Percentiles rank a stretch among this genome's conserved stretches.
phyloP scores from a whole-genome alignment of 164 flowering plant species.

The Vitis amurensis region DNA sequence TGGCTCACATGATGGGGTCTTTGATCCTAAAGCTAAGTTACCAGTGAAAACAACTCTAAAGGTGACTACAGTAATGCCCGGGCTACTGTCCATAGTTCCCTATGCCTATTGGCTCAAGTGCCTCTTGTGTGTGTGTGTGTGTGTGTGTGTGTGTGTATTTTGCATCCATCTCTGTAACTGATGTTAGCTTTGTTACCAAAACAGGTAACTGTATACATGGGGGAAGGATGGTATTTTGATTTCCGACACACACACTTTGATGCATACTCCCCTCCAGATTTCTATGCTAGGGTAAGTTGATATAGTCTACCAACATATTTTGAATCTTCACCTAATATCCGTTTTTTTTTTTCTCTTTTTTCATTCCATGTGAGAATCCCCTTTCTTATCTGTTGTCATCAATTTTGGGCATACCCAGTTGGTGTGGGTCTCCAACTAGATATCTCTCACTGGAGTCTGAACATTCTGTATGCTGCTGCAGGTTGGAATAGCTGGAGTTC shows the following conservation, averaged over 20 bases:
- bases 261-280: conserved; percentile 70
- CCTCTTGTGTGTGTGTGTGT: neutral
- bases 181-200: neutral
- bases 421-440: too few species aligned
- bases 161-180: neutral
- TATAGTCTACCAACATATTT: too few species aligned
- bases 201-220: conserved; percentile 70
- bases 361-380: too few species aligned
- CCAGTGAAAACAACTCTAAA: conserved; percentile 54
- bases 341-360: too few species aligned
- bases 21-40: conserved; percentile 43
- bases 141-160: too few species aligned
- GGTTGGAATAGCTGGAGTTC: conserved; percentile 79
- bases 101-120: neutral
- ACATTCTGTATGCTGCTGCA: conserved; percentile 22
- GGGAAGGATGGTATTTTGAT: conserved; percentile 73
- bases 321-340: too few species aligned
- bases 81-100: neutral
- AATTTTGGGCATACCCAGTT: too few species aligned
- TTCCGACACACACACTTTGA: conserved; percentile 63
- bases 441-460: neutral
- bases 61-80: conserved; percentile 28
- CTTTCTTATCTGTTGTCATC: too few species aligned
- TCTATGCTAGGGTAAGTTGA: conserved; percentile 57
- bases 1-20: conserved; percentile 39